Conservation (phyloP, 306 rosid genomes). For the Fagus crenata region DNA sequence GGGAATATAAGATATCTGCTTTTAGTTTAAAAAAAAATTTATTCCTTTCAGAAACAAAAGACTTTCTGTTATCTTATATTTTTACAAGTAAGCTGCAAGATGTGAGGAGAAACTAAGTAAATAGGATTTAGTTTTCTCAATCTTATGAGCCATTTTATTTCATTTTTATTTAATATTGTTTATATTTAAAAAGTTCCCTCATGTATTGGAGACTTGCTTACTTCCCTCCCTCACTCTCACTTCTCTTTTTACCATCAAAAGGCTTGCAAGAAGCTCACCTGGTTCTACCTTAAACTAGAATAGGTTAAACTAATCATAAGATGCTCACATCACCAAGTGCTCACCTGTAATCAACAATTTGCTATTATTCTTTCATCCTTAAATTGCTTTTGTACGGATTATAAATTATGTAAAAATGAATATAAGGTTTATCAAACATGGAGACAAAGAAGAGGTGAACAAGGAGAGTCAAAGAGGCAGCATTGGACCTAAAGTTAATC, state of each 20-base stretch:
- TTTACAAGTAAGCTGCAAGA: not conserved
- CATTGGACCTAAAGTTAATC: not conserved
- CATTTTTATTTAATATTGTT: not conserved
- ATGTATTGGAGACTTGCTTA: not conserved
- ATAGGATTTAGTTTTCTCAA: not conserved
- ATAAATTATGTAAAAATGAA: not conserved
- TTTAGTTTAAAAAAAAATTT: not conserved
- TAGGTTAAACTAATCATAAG: not conserved
- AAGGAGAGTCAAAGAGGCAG: conserved; percentile 1
- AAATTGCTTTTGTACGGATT: not conserved
- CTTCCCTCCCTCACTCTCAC: not conserved
- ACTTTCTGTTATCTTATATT: not conserved
- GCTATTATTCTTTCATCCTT: not conserved
- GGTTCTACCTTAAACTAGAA: not conserved
- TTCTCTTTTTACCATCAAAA: not conserved
- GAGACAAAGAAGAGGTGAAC: conserved; percentile 7
- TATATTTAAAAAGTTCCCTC: not conserved
- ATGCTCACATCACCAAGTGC: conserved; percentile 2
- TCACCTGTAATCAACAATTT: not conserved
- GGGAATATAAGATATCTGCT: not conserved
- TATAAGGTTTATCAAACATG: not conserved
- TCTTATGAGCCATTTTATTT: not conserved
- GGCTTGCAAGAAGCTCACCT: conserved; percentile 1
- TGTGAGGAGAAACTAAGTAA: not conserved
- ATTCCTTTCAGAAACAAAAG: not conserved